phyloP scores from a whole-genome alignment of 768 basidiomycete genomes.

The Suillus discolor region DNA sequence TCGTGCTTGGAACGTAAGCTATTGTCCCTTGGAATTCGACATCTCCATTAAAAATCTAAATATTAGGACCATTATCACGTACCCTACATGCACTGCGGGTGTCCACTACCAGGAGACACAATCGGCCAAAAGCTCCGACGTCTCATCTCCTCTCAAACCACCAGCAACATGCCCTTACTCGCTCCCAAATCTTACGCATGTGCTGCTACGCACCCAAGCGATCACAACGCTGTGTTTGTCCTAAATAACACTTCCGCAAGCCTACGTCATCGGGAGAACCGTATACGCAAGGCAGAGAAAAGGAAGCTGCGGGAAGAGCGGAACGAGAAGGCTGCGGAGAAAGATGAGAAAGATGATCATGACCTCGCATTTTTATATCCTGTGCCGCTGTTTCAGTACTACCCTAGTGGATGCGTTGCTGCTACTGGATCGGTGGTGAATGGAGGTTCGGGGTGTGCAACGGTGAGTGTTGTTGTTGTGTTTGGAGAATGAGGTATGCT shows the following conservation, averaged over 20 bases:
- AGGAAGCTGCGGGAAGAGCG: slow-evolving; percentile 31
- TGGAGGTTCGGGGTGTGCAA: slow-evolving; percentile 10
- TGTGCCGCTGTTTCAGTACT: slow-evolving; percentile 38
- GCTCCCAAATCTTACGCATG: slow-evolving; percentile 36
- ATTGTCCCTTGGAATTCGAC: neutral
- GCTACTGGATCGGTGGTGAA: slow-evolving; percentile 12
- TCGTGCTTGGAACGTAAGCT: slow-evolving; percentile 47
- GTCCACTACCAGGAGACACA: slow-evolving; percentile 50
- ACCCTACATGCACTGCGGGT: slow-evolving; percentile 61
- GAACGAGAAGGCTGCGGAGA: slow-evolving; percentile 14
- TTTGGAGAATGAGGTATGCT: neutral
- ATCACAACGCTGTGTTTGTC: slow-evolving; percentile 50
- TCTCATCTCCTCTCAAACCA: slow-evolving; percentile 14
- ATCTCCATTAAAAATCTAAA: neutral
- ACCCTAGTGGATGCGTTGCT: slow-evolving; percentile 21
- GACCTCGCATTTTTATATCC: slow-evolving; percentile 40
- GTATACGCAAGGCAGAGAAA: slow-evolving; percentile 28
- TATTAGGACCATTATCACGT: slow-evolving; percentile 47
- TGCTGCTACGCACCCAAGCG: slow-evolving; percentile 52
- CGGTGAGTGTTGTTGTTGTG: neutral
- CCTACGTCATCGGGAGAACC: slow-evolving; percentile 23
- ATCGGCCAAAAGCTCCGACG: slow-evolving; percentile 47
- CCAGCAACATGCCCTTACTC: slow-evolving; percentile 26
- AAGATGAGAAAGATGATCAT: slow-evolving; percentile 21
- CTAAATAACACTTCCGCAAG: slow-evolving; percentile 27